A percentile compares a stretch with the other conserved stretches of the same genome.
Evolutionary conservation across 2,329 filamentous ascomycete species (phyloP).

Genomic region (Magnaporthiopsis poae): DNA sequence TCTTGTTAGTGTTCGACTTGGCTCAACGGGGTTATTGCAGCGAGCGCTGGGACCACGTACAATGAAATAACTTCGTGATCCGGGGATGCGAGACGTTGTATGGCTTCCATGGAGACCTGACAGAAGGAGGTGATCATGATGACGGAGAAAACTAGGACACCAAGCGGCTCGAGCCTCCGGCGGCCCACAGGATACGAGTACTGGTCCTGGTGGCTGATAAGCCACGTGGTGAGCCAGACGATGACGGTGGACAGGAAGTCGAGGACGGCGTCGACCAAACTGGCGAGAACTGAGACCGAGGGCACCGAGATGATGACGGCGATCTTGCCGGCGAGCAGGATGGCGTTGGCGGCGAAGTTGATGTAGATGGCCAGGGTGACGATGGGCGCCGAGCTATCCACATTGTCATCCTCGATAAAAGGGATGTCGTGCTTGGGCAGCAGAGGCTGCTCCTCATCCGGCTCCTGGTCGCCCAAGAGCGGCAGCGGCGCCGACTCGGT

Average conservation of each 20-base stretch:
- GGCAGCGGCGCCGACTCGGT: constrained; percentile 57
- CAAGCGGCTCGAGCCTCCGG: constrained; percentile 64
- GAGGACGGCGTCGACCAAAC: constrained; percentile 66
- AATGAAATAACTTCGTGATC: constrained; percentile 65
- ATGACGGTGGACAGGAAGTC: constrained; percentile 76
- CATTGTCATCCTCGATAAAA: constrained; percentile 59
- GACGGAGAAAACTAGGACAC: constrained; percentile 70
- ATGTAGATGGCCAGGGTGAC: constrained; percentile 83
- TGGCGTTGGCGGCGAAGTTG: constrained; percentile 68
- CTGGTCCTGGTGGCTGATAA: constrained; percentile 64
- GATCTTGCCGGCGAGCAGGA: constrained; percentile 67
- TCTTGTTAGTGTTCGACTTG: neutral
- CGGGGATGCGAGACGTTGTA: constrained; percentile 49
- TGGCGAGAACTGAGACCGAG: constrained; percentile 72
- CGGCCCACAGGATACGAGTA: constrained; percentile 72
- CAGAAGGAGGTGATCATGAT: constrained; percentile 81
- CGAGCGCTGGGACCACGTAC: constrained; percentile 13
- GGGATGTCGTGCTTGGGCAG: constrained; percentile 49
- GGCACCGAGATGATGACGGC: constrained; percentile 67
- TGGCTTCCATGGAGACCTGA: constrained; percentile 64
- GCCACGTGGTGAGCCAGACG: constrained; percentile 65
- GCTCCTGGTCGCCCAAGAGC: constrained; percentile 33
- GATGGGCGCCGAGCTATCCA: constrained; percentile 63
- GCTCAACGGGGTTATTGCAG: constrained; percentile 5
- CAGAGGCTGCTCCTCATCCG: constrained; percentile 11